phyloP scores from a whole-genome alignment of 805 yeast genomes.

The Candida oleophila region DNA sequence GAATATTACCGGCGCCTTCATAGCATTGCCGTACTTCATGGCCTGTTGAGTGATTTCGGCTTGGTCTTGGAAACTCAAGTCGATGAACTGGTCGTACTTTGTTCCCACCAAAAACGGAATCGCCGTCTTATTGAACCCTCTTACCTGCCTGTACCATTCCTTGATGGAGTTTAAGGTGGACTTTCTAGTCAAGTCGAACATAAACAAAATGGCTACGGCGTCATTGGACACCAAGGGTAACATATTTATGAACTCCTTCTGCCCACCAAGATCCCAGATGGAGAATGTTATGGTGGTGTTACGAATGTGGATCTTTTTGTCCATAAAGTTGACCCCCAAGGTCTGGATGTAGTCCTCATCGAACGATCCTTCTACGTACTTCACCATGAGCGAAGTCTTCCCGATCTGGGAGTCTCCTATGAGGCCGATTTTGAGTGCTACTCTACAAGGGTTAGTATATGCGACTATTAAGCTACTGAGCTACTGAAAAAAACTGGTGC shows the following conservation, averaged over 20 bases:
- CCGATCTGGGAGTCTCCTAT: slow-evolving; percentile 97
- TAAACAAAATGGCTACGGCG: slow-evolving; percentile 85
- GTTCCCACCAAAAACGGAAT: slow-evolving; percentile 92
- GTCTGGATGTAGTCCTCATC: slow-evolving; percentile 93
- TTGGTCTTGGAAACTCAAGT: slow-evolving; percentile 76
- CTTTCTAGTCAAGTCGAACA: slow-evolving; percentile 85
- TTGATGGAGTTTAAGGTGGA: slow-evolving; percentile 83
- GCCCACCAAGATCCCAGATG: slow-evolving; percentile 96
- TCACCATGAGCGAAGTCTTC: slow-evolving; percentile 93
- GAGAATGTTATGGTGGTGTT: slow-evolving; percentile 87
- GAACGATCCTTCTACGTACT: slow-evolving; percentile 92
- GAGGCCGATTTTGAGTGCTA: slow-evolving; percentile 82
- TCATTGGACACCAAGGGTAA: slow-evolving; percentile 88
- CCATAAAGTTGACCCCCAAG: slow-evolving; percentile 93
- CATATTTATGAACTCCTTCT: slow-evolving; percentile 93
- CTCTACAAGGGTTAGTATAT: slow-evolving; percentile 34
- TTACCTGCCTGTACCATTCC: slow-evolving; percentile 92
- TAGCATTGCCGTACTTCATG: slow-evolving; percentile 79
- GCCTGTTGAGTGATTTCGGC: slow-evolving; percentile 81
- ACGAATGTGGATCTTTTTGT: slow-evolving; percentile 78
- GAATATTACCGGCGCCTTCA: slow-evolving; percentile 83
- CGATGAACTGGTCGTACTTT: slow-evolving; percentile 84
- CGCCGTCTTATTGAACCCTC: slow-evolving; percentile 87
- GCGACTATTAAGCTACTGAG: no score
- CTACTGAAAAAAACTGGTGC: no score